Conservation (phyloP, 2,329 filamentous ascomycete species). For the Monosporascus sp. region DNA sequence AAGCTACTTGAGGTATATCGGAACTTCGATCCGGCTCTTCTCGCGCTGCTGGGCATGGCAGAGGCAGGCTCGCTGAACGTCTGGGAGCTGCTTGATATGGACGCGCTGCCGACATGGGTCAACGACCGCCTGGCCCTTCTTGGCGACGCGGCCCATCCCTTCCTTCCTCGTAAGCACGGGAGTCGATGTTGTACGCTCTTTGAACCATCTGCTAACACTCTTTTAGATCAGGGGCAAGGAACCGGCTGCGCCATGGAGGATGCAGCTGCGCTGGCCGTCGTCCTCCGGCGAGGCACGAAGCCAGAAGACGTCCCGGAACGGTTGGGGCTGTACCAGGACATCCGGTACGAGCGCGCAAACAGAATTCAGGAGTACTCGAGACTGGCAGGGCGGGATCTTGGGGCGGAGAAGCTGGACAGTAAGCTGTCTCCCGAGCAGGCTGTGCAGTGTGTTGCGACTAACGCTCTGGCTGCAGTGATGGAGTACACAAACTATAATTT, state of each 20-base stretch:
- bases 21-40: constrained; percentile 37
- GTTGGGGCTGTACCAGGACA: constrained; percentile 53
- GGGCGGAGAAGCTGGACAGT: constrained; percentile 20
- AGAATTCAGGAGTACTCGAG: constrained; percentile 54
- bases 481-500: constrained; percentile 47
- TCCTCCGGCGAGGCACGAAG: constrained; percentile 44
- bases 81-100: constrained; percentile 60
- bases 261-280: constrained; percentile 50
- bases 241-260: constrained; percentile 64
- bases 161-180: constrained; percentile 47
- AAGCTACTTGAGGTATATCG: constrained; percentile 33
- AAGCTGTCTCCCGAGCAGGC: constrained; percentile 9
- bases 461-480: constrained; percentile 22
- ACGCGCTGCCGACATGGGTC: constrained; percentile 49
- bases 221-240: constrained; percentile 19
- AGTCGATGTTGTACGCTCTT: no score
- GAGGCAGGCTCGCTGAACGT: constrained; percentile 44
- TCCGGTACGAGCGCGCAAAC: constrained; percentile 52
- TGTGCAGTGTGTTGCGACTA: no score
- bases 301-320: constrained; percentile 45
- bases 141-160: constrained; percentile 65
- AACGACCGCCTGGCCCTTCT: constrained; percentile 50
- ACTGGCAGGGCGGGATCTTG: constrained; percentile 42
- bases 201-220: constrained; percentile 7
- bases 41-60: constrained; percentile 35